phyloP scores from a whole-genome alignment of 441 rosid species.

The Populus hybrid region DNA sequence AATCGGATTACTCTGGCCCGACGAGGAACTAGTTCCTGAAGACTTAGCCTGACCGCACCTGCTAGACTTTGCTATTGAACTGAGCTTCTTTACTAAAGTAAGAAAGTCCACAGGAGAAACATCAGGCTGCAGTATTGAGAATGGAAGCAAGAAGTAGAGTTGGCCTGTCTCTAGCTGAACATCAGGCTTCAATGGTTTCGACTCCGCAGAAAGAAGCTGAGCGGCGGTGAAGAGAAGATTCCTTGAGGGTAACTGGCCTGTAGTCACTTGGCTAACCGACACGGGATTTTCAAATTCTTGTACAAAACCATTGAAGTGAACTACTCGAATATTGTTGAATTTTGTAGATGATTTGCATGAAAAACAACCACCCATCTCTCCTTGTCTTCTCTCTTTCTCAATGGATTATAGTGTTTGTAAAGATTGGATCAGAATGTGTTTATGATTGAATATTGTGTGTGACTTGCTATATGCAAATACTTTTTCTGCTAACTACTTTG shows the following conservation, averaged over 20 bases:
- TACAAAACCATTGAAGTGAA: slow-evolving; percentile 41
- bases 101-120: slow-evolving; percentile 27
- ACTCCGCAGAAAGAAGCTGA: slow-evolving; percentile 29
- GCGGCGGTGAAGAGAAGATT: slow-evolving; percentile 32
- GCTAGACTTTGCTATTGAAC: slow-evolving; percentile 16
- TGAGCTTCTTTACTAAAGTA: slow-evolving; percentile 23
- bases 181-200: slow-evolving; percentile 27
- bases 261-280: slow-evolving; percentile 25
- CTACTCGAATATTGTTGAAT: slow-evolving; percentile 27
- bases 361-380: slow-evolving; percentile 34
- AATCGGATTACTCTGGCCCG: background rate
- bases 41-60: background rate
- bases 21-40: slow-evolving; percentile 1
- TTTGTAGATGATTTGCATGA: slow-evolving; percentile 23
- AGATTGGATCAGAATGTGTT: too few relatives aligned
- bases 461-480: too few relatives aligned
- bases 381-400: slow-evolving; percentile 2
- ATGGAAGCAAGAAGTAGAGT: slow-evolving; percentile 35
- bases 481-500: too few relatives aligned
- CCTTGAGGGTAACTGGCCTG: background rate
- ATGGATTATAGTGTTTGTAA: background rate
- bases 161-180: slow-evolving; percentile 28
- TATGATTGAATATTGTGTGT: too few relatives aligned
- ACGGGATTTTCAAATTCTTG: slow-evolving; percentile 34
- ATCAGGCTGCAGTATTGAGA: slow-evolving; percentile 16